phyloP scores from a whole-genome alignment of 2,329 filamentous ascomycete species.

The Pestalotiopsis sp. region DNA sequence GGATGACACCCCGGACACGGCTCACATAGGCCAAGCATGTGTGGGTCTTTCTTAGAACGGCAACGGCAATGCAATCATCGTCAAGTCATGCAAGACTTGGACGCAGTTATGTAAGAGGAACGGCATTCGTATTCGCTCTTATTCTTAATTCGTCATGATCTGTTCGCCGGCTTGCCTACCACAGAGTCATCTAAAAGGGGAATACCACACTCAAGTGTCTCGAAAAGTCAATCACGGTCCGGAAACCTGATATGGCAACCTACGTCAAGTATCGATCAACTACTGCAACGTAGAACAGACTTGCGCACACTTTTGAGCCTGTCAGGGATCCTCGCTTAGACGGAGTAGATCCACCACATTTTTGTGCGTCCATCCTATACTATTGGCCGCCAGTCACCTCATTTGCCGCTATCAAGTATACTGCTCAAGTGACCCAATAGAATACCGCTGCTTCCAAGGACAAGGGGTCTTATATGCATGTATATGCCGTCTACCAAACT shows the following conservation, averaged over 20 bases:
- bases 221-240: background rate
- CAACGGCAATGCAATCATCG: background rate
- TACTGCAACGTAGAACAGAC: no score
- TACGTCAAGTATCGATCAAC: no score
- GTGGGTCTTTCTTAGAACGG: background rate
- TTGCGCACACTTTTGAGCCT: no score
- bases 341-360: background rate
- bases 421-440: background rate
- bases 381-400: background rate
- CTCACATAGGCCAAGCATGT: background rate
- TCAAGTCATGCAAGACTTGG: background rate
- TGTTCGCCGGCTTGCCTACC: background rate
- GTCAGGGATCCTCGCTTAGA: background rate
- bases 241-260: no score
- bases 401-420: background rate
- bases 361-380: background rate
- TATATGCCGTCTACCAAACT: background rate
- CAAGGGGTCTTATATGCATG: background rate
- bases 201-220: background rate
- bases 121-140: background rate
- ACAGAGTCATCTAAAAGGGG: background rate
- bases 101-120: background rate
- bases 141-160: background rate
- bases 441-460: background rate
- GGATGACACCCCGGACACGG: background rate